A percentile compares a stretch with the other conserved stretches of the same genome.
These are phyloP conservation scores for Onygenales sp. DNA, from an alignment of 2,329 filamentous ascomycete species.

Conservation along the genomic window DNA sequence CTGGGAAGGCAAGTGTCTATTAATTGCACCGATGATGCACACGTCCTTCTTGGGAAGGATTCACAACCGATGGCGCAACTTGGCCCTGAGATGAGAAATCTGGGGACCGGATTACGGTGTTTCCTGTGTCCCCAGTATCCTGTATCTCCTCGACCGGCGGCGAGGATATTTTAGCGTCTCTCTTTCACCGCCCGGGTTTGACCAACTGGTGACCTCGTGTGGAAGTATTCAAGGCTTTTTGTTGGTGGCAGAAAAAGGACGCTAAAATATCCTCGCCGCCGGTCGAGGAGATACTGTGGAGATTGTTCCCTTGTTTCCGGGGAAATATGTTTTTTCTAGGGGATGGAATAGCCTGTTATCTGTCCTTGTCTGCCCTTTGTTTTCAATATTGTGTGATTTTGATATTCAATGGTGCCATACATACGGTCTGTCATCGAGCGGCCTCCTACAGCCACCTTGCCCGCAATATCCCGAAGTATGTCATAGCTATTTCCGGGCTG, in stretches of 20 bases:
- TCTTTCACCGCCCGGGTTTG: too few relatives aligned
- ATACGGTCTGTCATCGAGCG: neutral
- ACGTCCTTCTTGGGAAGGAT: neutral
- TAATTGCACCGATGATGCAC: neutral
- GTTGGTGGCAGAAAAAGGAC: too few relatives aligned
- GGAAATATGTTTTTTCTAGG: neutral
- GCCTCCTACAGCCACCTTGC: too few relatives aligned
- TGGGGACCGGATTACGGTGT: neutral
- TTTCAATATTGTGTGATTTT: neutral
- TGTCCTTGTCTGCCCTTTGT: too few relatives aligned
- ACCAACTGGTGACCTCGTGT: too few relatives aligned
- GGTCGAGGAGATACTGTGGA: too few relatives aligned
- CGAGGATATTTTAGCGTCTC: too few relatives aligned
- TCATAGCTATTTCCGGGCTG: neutral
- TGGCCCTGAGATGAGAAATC: neutral
- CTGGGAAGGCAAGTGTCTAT: neutral
- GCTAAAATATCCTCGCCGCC: too few relatives aligned
- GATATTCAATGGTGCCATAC: neutral
- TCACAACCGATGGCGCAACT: neutral
- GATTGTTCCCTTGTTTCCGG: neutral
- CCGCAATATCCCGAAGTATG: neutral
- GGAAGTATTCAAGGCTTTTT: too few relatives aligned
- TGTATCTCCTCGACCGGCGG: too few relatives aligned
- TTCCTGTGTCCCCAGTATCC: neutral
- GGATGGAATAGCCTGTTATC: neutral